Evolutionary conservation across 352 stramenopile genomes (phyloP).

Genomic region (Phytophthora cryptogea): DNA sequence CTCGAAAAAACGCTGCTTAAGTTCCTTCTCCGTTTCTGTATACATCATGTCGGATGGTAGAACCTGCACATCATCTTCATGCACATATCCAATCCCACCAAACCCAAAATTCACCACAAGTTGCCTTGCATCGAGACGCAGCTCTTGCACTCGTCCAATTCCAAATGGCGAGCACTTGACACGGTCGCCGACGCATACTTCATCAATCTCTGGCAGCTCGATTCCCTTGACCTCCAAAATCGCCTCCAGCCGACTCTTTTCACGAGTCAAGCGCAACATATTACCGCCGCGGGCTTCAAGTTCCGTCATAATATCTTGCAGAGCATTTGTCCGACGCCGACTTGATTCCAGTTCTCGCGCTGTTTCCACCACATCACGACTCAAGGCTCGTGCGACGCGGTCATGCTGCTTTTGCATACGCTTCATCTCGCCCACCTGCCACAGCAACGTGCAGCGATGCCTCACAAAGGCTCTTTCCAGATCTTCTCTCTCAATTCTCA

Average conservation of each 20-base stretch:
- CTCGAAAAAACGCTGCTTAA: slow-evolving; percentile 74
- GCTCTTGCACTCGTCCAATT: slow-evolving; percentile 39
- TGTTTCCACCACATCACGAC: slow-evolving; percentile 48
- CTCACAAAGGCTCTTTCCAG: slow-evolving; percentile 77
- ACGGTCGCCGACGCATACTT: slow-evolving; percentile 65
- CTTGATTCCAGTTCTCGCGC: slow-evolving; percentile 69
- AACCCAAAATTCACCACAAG: slow-evolving; percentile 51
- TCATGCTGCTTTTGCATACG: slow-evolving; percentile 75
- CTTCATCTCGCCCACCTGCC: slow-evolving; percentile 70
- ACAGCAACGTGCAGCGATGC: slow-evolving; percentile 63
- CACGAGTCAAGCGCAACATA: slow-evolving; percentile 61
- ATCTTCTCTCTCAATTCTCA: slow-evolving; percentile 78
- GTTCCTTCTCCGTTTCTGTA: slow-evolving; percentile 49
- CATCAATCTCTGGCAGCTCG: slow-evolving; percentile 59
- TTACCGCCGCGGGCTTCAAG: slow-evolving; percentile 58
- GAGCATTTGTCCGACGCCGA: slow-evolving; percentile 65
- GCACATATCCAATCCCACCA: slow-evolving; percentile 51
- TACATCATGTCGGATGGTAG: slow-evolving; percentile 59
- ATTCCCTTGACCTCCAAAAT: slow-evolving; percentile 47
- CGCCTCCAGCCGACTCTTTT: slow-evolving; percentile 66
- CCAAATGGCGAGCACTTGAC: slow-evolving; percentile 52
- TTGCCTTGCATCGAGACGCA: slow-evolving; percentile 49
- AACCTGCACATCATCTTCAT: slow-evolving; percentile 64
- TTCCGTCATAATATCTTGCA: slow-evolving; percentile 86
- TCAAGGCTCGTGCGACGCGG: slow-evolving; percentile 52